A percentile compares a stretch with the other conserved stretches of the same genome.
Evolutionary conservation across 208 protist genomes (phyloP).

Genomic region (Porcisia hertigi): DNA sequence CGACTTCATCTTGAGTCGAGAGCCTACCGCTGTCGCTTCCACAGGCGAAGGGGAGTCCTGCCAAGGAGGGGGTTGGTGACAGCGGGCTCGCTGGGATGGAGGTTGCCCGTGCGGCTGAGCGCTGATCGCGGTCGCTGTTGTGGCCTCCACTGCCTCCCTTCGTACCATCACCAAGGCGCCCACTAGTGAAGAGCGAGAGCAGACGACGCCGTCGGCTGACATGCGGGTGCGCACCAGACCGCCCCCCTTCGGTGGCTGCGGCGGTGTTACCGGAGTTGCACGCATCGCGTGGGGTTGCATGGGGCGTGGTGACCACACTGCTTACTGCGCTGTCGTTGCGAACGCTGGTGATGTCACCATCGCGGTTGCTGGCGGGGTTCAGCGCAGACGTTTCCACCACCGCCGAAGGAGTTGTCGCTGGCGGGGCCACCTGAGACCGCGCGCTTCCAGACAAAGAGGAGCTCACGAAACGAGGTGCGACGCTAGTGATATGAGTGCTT

Average conservation of each 20-base stretch:
- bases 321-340: background rate
- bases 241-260: background rate
- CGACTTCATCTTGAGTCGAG: background rate
- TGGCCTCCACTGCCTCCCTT: background rate
- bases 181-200: constrained; percentile 30
- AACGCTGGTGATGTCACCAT: background rate
- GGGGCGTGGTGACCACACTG: constrained; percentile 1
- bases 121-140: background rate
- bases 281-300: background rate
- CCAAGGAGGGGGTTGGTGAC: background rate
- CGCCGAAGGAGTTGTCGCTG: background rate
- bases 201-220: constrained; percentile 22
- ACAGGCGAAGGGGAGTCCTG: background rate
- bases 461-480: background rate
- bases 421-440: background rate
- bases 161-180: constrained; percentile 15
- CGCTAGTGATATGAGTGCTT: background rate
- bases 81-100: background rate
- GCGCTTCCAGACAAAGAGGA: background rate
- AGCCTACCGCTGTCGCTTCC: background rate
- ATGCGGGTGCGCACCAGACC: background rate
- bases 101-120: background rate
- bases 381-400: background rate
- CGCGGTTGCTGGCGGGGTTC: background rate
- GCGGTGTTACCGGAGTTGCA: background rate